Percentiles rank a stretch among this genome's conserved stretches.
Conservation (phyloP, 345 rosid species). For the Euphorbia peplus region DNA sequence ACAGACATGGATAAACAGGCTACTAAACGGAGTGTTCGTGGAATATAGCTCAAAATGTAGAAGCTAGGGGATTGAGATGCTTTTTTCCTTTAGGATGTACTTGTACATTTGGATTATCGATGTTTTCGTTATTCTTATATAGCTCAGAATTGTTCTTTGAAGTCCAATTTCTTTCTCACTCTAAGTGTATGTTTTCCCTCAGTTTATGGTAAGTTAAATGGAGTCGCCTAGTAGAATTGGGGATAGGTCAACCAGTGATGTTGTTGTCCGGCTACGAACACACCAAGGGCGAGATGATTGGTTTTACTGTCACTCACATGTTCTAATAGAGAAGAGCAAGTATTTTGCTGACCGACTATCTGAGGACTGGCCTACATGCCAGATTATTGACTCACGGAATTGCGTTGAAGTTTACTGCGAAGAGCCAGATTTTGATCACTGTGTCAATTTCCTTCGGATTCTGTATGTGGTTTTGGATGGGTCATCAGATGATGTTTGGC, state of each 20-base stretch:
- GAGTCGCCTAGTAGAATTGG: slow-evolving; percentile 51
- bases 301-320: slow-evolving; percentile 75
- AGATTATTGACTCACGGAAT: slow-evolving; percentile 82
- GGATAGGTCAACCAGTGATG: slow-evolving; percentile 77
- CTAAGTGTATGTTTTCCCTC: slow-evolving; percentile 7
- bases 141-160: not conserved
- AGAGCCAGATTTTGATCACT: slow-evolving; percentile 67
- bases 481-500: slow-evolving; percentile 52
- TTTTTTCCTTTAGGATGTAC: no score
- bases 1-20: no score
- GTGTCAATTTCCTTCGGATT: slow-evolving; percentile 71
- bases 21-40: no score
- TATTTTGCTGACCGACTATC: slow-evolving; percentile 88
- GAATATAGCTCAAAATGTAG: no score
- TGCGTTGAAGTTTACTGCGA: slow-evolving; percentile 84
- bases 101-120: no score
- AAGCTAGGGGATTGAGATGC: no score
- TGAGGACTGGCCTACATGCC: slow-evolving; percentile 89
- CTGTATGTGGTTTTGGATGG: slow-evolving; percentile 52
- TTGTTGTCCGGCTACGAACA: slow-evolving; percentile 81
- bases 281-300: slow-evolving; percentile 78
- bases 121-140: not conserved
- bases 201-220: slow-evolving; percentile 33
- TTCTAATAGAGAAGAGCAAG: slow-evolving; percentile 64
- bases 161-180: not conserved